These are phyloP conservation scores for Fraxinus excelsior DNA, from an alignment of 257 asterid species.

Conservation along the genomic window DNA sequence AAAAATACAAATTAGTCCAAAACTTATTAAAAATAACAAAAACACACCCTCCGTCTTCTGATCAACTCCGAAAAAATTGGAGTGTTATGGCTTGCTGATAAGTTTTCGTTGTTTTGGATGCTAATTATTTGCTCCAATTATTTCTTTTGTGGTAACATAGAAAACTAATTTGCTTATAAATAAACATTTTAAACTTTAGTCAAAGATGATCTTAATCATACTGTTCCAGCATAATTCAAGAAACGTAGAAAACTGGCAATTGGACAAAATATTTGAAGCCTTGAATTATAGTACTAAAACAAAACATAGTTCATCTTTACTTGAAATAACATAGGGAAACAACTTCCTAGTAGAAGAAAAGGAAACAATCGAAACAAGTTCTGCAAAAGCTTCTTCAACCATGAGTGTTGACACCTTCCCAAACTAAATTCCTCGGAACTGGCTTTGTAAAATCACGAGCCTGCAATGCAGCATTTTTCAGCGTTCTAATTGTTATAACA, in stretches of 20 bases:
- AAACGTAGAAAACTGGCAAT: neutral
- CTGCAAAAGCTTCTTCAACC: slow-evolving; percentile 40
- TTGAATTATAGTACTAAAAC: slow-evolving; percentile 9
- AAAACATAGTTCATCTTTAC: slow-evolving; percentile 13
- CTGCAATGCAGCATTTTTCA: slow-evolving; percentile 68
- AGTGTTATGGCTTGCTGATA: too few relatives aligned
- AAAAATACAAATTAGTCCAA: too few relatives aligned
- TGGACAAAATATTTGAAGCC: slow-evolving; percentile 10
- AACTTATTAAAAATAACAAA: too few relatives aligned
- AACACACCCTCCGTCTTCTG: too few relatives aligned
- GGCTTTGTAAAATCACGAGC: slow-evolving; percentile 75
- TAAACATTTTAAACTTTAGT: too few relatives aligned
- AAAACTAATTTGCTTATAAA: too few relatives aligned
- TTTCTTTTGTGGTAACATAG: too few relatives aligned
- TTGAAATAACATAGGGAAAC: slow-evolving; percentile 17
- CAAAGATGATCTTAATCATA: too few relatives aligned
- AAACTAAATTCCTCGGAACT: slow-evolving; percentile 65
- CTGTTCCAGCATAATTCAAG: neutral
- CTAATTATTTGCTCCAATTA: too few relatives aligned
- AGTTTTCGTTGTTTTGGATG: too few relatives aligned
- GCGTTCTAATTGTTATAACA: slow-evolving; percentile 50
- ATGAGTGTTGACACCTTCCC: slow-evolving; percentile 88
- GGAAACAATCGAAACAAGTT: neutral
- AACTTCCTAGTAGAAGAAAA: neutral
- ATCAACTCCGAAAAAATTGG: too few relatives aligned